Base-by-base conservation (phyloP, 768 basidiomycete genomes). In the Sutorius australiensis region DNA sequence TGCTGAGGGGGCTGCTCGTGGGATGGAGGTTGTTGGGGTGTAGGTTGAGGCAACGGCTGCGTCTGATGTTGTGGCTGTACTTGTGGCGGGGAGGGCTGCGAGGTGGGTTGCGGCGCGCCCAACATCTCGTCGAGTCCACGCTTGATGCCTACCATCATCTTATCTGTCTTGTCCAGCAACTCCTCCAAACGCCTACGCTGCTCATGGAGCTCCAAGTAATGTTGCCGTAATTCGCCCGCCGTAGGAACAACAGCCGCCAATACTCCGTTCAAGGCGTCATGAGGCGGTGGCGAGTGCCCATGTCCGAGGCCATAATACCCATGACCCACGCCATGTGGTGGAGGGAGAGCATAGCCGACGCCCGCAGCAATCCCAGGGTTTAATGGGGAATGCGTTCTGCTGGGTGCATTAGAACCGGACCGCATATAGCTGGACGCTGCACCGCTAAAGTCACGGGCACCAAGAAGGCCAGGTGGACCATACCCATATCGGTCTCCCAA, bases 41-140 rank as follows among this genome's bases (percentile, higher is more conserved):
- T 17, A 5, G 65, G 61, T n/a, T 65, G 65, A 28, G 62, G 46
- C 17, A 69, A 46, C 30, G 57, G 21, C 46, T 68, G 66, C 3
- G 51, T 31, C 31, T 58, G 66, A 14, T 59, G 65, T 13, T 61
- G 64, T 11, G 63, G 57, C 58, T 66, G 67, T 61, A 54, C 42
- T 34, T 49, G 63, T 11, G 56, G 43, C 21, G 51, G 64, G 17
- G 65, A 53, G 0, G 56, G 51, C 62, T 61, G 63, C 5, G 61
- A 52, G 38, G 66, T 45, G 30, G 60, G 63, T 42, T 60, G 71
- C 46, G 67, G 58, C 34, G 57, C 58, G 40, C 59, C 77, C 59
- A 80, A 74, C 80, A 89, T 83, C 65, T 92, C 89, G 50, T 91
- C 89, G 60, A 92, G 73, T 21, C 83, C 86, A 59, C 83, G 78